These are phyloP conservation scores for Cynanchum wilfordii DNA, from an alignment of 257 asterid species.

Conservation along the genomic window DNA sequence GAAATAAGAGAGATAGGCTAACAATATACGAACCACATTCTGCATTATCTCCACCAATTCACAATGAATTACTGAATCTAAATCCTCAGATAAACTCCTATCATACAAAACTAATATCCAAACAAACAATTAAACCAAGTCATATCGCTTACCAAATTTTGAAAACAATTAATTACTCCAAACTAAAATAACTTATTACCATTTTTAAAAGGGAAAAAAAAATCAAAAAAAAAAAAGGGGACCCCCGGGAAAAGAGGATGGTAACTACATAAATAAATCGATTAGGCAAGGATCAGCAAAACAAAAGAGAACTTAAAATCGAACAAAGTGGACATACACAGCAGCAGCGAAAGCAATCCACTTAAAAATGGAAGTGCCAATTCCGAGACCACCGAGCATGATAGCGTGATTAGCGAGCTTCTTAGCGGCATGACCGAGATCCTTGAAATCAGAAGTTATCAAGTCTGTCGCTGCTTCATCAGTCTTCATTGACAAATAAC, in stretches of 20 bases:
- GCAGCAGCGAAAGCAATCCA: slow-evolving; percentile 85
- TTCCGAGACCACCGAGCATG: slow-evolving; percentile 60
- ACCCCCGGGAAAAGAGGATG: too few species aligned
- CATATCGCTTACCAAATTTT: too few species aligned
- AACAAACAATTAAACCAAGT: too few species aligned
- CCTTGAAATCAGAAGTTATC: slow-evolving; percentile 60
- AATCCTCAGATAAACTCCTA: neutral
- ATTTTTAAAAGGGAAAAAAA: too few species aligned
- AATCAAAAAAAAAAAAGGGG: too few species aligned
- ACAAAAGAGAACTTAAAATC: neutral
- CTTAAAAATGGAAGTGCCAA: slow-evolving; percentile 60
- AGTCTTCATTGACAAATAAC: slow-evolving; percentile 62
- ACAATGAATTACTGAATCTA: neutral
- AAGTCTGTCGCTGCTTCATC: slow-evolving; percentile 45
- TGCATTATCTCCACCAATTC: neutral
- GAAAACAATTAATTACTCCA: too few species aligned
- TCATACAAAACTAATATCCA: neutral
- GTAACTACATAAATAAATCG: neutral
- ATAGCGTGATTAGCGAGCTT: slow-evolving; percentile 63
- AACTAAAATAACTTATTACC: too few species aligned
- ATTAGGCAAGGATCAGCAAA: neutral
- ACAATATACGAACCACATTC: neutral
- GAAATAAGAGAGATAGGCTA: neutral
- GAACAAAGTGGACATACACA: slow-evolving; percentile 38
- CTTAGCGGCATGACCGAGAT: slow-evolving; percentile 49